phyloP scores from a whole-genome alignment of 1,284 basidiomycete genomes.

The Schizophyllum amplum region DNA sequence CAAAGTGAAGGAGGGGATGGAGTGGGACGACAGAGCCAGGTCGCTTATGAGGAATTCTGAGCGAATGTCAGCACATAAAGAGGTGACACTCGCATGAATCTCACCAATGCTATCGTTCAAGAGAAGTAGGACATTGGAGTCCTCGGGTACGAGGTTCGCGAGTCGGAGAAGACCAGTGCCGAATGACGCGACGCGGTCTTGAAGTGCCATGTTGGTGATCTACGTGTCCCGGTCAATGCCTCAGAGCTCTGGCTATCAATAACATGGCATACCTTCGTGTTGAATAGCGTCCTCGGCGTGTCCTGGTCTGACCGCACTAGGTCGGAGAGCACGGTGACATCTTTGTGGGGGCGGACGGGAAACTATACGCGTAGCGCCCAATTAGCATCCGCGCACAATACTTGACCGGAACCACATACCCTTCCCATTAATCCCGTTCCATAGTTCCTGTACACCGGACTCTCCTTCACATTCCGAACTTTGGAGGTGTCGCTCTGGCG shows the following conservation, averaged over 20 bases:
- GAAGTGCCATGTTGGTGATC: slow-evolving; percentile 63
- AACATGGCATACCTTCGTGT: slow-evolving; percentile 45
- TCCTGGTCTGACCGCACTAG: slow-evolving; percentile 60
- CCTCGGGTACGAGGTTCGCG: slow-evolving; percentile 46
- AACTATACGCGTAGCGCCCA: slow-evolving; percentile 38
- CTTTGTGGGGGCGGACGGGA: slow-evolving; percentile 59
- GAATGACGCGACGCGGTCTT: slow-evolving; percentile 58
- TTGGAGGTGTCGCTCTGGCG: slow-evolving; percentile 77
- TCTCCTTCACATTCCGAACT: slow-evolving; percentile 66
- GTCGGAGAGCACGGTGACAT: slow-evolving; percentile 58
- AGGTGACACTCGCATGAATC: not conserved
- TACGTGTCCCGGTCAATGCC: slow-evolving; percentile 19
- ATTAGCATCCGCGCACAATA: slow-evolving; percentile 2
- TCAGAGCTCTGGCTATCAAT: slow-evolving; percentile 1
- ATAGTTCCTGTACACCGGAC: slow-evolving; percentile 77
- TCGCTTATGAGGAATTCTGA: slow-evolving; percentile 72
- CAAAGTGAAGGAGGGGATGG: slow-evolving; percentile 64
- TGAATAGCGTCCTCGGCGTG: slow-evolving; percentile 65
- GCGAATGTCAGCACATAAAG: slow-evolving; percentile 2
- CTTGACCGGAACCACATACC: slow-evolving; percentile 33
- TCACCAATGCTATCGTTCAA: slow-evolving; percentile 71
- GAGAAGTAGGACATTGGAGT: slow-evolving; percentile 63
- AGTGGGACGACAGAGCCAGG: slow-evolving; percentile 63
- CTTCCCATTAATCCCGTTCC: slow-evolving; percentile 70
- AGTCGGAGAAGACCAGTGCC: slow-evolving; percentile 59